Base-by-base conservation (phyloP, 192 early-diverging fungal species). In the Dissophora ornata region DNA sequence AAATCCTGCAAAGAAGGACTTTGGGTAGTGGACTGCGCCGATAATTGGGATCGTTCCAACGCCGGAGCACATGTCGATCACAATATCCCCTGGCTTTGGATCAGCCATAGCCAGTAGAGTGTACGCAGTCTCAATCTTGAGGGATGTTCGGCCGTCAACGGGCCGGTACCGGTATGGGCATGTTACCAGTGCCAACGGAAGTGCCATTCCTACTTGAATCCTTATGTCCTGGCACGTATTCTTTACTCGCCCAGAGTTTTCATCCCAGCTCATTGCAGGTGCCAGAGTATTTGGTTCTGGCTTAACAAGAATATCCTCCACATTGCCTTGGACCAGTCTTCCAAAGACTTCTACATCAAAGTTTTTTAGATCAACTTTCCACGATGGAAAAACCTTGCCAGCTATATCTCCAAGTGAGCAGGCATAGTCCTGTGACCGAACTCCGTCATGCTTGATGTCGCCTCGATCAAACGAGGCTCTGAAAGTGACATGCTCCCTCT, bases 21-120 rank as follows among this genome's bases (percentile, higher is more conserved):
- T 24, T 1, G 77, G 80, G 33, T 71, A 85, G 32, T 79, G 67
- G 12, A 57, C 34, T 22, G 84, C 81, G 0, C 84, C 83, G 16
- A 74, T 67, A 11, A 80, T 75, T 1, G 71, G 70, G 25, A 83
- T 61, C 6, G 71, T 83, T 19, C 81, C 82, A 9, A 79, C 79
- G 4, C 84, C 84, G 13, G 79, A 73, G 51, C 84, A 85, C 28
- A 70, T 54, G 52, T 85, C 84, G 12, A 85, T 25, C 1, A 85
- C 69, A 42, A 85, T 21, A 30, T 85, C 65, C 0, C 81, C 81
- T 21, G 81, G 66, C 63, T 61, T 48, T 24, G 81, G 79, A 29
- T 65, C 46, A 1, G 57, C 75, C 34, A 85, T 25, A 3, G 58
- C 45, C 19, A 68, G 33, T 8, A 85, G 57, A 18, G 67, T 78